Evolutionary conservation across 805 yeast species (phyloP).

Genomic region (Nakazawaea wickerhamii): DNA sequence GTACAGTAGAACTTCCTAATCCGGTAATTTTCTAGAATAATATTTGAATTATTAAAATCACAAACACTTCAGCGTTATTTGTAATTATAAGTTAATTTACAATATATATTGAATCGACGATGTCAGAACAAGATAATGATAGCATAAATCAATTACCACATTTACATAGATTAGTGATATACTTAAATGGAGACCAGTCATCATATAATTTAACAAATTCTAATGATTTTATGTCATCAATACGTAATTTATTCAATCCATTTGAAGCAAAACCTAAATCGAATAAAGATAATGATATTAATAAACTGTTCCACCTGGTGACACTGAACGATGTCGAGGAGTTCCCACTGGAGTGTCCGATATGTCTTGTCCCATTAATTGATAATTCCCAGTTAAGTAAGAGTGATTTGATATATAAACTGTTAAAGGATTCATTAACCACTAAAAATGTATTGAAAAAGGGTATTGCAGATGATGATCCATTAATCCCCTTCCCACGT

Average conservation of each 20-base stretch:
- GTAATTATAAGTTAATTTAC: too few relatives aligned
- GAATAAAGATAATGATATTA: not conserved
- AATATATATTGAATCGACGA: not conserved
- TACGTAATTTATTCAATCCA: not conserved
- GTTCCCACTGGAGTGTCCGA: constrained; percentile 4
- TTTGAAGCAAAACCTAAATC: not conserved
- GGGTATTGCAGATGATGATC: too few relatives aligned
- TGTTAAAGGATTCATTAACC: too few relatives aligned
- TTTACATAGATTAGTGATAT: not conserved
- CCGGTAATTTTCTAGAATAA: not conserved
- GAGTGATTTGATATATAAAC: too few relatives aligned
- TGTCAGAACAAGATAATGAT: too few relatives aligned
- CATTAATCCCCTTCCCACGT: not conserved
- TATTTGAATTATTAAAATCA: too few relatives aligned
- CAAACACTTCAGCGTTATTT: not conserved
- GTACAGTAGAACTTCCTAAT: not conserved
- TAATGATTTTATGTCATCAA: not conserved
- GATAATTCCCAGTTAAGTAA: too few relatives aligned
- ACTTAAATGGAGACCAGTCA: not conserved
- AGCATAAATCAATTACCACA: not conserved
- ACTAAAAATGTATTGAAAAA: too few relatives aligned
- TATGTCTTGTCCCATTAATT: not conserved
- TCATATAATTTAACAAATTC: not conserved
- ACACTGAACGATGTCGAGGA: not conserved
- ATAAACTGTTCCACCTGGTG: not conserved